Evolutionary conservation across 345 rosid species (phyloP), one percentile per base, ranked within the genome.

Genomic region (Kernera saxatilis): DNA sequence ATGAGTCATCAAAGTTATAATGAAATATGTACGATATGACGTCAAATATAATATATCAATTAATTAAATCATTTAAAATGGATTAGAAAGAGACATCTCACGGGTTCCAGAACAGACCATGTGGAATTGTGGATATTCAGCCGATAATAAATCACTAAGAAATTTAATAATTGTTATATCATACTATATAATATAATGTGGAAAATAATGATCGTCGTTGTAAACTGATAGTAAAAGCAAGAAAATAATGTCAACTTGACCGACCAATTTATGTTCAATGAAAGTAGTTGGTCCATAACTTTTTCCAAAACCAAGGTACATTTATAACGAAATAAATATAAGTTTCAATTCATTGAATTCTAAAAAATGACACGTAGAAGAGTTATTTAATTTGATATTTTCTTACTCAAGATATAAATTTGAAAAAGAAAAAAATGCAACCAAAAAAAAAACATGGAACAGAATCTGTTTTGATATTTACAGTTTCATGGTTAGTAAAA

Each of bases 51-150:
- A 19, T 30, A 12, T 32, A 12, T 43, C 1, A 58, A 32, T 43
- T 35, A 53, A 51, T 33, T 0, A 67, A 25, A 52, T 17, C 30
- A 26, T 1, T 46, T 30, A 37, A 46, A n/a, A n/a, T 6, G 26
- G 12, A 46, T 37, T 37, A 51, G 73, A 67, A 39, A 60, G 43
- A 60, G 74, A 68, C 56, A 53, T 44, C 50, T 44, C 50, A 68
- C 36, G 37, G 7, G 54, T 49, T 73, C 1, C 48, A 25, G 53
- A 41, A 32, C 74, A 68, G 43, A 75, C 74, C 78, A 75, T 61
- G 78, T 75, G 75, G 53, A 62, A n/a, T 25, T 59, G 39, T 74
- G 39, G 67, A 66, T 67, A 41, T 49, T 59, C 39, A 69, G 44
- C 46, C 23, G 44, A 5, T 43, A 39, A 40, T 10, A 57, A 41